These are phyloP conservation scores for Bolboschoenus planiculmis DNA, from an alignment of 176 grass and related monocot species.

Conservation along the genomic window DNA sequence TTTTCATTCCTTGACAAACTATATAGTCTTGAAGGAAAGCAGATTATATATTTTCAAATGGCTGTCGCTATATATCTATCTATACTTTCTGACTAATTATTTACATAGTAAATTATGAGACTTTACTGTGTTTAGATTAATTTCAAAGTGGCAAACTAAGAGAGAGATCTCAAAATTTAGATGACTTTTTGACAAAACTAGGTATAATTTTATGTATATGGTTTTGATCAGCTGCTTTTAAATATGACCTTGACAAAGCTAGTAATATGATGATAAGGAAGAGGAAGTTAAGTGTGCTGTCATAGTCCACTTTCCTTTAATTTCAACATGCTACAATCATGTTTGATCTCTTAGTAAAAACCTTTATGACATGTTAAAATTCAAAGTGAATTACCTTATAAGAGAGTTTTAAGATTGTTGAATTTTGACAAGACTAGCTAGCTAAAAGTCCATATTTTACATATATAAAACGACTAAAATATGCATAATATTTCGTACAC, in stretches of 20 bases:
- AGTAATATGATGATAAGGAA: not conserved
- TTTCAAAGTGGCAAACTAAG: not conserved
- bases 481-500: not conserved
- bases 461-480: not conserved
- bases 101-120: not conserved
- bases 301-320: not conserved
- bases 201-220: not conserved
- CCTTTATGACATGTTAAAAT: not conserved
- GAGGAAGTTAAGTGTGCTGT: conserved; percentile 1
- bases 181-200: not conserved
- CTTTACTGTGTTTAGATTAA: not conserved
- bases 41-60: not conserved
- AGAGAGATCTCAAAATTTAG: not conserved
- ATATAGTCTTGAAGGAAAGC: not conserved
- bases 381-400: not conserved
- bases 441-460: not conserved
- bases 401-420: not conserved
- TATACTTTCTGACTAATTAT: not conserved
- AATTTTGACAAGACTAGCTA: conserved; percentile 4
- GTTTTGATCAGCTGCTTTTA: not conserved
- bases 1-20: not conserved
- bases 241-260: conserved; percentile 1
- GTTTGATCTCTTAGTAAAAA: not conserved
- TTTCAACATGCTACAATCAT: not conserved
- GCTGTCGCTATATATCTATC: not conserved